Conservation (phyloP, 257 asterid species). For the Salvia rosmarinus region DNA sequence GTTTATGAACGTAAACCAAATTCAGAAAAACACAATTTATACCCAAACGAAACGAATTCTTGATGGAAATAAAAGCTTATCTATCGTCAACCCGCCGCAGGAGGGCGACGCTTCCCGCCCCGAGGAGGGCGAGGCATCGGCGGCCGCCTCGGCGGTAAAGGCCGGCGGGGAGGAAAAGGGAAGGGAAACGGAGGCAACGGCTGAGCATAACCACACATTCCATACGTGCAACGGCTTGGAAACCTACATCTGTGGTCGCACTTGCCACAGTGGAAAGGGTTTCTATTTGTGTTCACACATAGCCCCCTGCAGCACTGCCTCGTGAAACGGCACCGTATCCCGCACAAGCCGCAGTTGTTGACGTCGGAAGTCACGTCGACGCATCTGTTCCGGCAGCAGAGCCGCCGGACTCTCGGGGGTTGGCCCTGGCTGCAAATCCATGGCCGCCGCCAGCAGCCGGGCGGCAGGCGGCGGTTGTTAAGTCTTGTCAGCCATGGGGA, state of each 20-base stretch:
- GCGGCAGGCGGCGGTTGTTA: conserved; percentile 37
- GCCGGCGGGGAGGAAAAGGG: conserved; percentile 43
- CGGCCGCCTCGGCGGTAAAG: conserved; percentile 7
- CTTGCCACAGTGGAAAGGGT: conserved; percentile 66
- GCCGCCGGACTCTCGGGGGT: conserved; percentile 36
- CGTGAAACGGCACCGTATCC: conserved; percentile 62
- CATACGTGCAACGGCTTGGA: conserved; percentile 49
- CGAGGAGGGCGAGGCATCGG: conserved; percentile 21
- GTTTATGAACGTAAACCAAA: background rate
- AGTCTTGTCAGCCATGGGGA: conserved; percentile 46
- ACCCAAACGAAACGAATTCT: background rate
- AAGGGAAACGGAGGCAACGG: conserved; percentile 51
- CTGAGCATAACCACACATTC: conserved; percentile 71
- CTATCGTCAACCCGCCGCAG: conserved; percentile 3
- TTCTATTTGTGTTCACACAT: conserved; percentile 48
- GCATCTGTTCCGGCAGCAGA: conserved; percentile 68
- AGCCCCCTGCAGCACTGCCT: conserved; percentile 68
- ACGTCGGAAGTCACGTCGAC: conserved; percentile 56
- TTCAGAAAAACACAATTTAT: background rate
- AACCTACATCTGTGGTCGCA: conserved; percentile 54
- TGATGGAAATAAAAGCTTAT: background rate
- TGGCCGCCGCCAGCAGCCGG: conserved; percentile 61
- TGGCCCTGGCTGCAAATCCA: conserved; percentile 59
- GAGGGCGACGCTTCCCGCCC: conserved; percentile 11
- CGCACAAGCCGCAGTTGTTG: conserved; percentile 70